Base-by-base conservation (phyloP, 495 filamentous ascomycete species). In the Hypoxylon fuscum region DNA sequence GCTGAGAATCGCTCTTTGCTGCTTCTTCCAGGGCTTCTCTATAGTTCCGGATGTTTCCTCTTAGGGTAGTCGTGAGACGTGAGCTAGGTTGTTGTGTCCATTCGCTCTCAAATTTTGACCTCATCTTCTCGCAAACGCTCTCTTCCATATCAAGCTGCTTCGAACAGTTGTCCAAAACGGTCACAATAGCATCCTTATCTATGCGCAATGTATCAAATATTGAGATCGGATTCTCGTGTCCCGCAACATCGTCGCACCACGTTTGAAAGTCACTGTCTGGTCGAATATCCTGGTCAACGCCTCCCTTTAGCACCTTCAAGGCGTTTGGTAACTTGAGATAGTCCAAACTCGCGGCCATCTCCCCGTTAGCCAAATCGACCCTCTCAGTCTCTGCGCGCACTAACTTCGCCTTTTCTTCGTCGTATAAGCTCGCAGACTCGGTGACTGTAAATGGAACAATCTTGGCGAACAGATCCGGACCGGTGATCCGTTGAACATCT, bases 111-210 rank as follows among this genome's bases (percentile, higher is more conserved):
- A 97, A 97, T 74, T 98, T 98, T 2, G 93, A 96, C 46, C 95
- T 86, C 95, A 98, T 98, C 80, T 97, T 97, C 76, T 98, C 95
- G 72, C 95, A 98, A 5, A 98, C 93, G 52, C 90, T 95, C 77
- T 97, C 96, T 73, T 98, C 95, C 85, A 94, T 88, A 65, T 98
- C 95, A 8, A 98, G 71, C 66, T 93, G 90, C 67, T 95, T 96
- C 35, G 85, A 88, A 68, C 90, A 91, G 55, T 82, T 82, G 61
- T 96, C 92, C 50, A 98, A 72, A 7, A 88, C 81, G 2, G 83
- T 75, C 7, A 88, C 68, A 7, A 97, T 89, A 22, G 83, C 81
- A 32, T 88, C 80, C 73, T 95, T 97, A 54, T 93, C 88, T 31
- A 86, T 79, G 59, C 89, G 87, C 31, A 98, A 75, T 20, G 85